phyloP scores from a whole-genome alignment of 106 monocot species.

The Dendrobium catenatum region DNA sequence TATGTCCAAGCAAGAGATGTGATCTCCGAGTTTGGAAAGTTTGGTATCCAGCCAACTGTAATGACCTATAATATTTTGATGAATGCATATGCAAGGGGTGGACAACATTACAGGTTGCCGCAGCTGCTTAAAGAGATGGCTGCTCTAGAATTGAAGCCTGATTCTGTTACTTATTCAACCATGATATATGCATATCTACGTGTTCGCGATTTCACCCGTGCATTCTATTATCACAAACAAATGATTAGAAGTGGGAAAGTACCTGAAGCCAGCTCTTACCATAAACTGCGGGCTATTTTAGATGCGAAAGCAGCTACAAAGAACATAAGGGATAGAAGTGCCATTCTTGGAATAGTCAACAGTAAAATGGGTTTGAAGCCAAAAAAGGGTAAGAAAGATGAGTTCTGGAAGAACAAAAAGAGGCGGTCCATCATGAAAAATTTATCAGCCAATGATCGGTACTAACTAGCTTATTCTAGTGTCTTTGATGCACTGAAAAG shows the following conservation, averaged over 20 bases:
- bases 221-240: slow-evolving; percentile 83
- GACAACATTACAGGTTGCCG: slow-evolving; percentile 85
- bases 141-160: slow-evolving; percentile 59
- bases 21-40: slow-evolving; percentile 60
- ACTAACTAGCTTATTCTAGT: background rate
- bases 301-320: slow-evolving; percentile 62
- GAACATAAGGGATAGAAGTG: slow-evolving; percentile 79
- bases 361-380: slow-evolving; percentile 62
- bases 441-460: background rate
- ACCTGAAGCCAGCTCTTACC: slow-evolving; percentile 66
- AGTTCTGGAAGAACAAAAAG: slow-evolving; percentile 84
- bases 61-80: slow-evolving; percentile 98
- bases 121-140: slow-evolving; percentile 85
- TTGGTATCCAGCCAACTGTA: slow-evolving; percentile 59
- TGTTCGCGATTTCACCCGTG: slow-evolving; percentile 78
- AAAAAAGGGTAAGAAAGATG: slow-evolving; percentile 84
- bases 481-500: background rate
- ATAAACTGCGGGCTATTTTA: slow-evolving; percentile 65
- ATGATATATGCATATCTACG: slow-evolving; percentile 94
- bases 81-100: slow-evolving; percentile 93
- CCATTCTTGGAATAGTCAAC: slow-evolving; percentile 73
- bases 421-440: slow-evolving; percentile 20
- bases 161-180: slow-evolving; percentile 78
- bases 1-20: slow-evolving; percentile 91
- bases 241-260: slow-evolving; percentile 80